These are phyloP conservation scores for Tricholoma sp. DNA, from an alignment of 768 basidiomycete species.

Conservation along the genomic window DNA sequence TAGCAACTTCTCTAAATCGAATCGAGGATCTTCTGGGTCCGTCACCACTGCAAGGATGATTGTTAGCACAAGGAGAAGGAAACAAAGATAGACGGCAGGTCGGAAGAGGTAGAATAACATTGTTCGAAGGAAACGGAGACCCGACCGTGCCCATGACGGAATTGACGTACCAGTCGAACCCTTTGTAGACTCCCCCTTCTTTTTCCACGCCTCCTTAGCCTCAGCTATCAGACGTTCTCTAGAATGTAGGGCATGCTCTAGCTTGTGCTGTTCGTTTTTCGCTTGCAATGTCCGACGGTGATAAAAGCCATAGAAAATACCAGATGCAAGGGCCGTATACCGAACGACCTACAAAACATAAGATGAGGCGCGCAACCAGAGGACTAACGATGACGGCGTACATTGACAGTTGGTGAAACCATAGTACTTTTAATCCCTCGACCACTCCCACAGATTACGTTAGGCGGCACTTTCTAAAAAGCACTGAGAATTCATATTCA, in stretches of 20 bases:
- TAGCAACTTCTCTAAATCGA: slow-evolving; percentile 91
- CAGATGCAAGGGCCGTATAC: slow-evolving; percentile 84
- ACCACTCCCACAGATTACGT: slow-evolving; percentile 23
- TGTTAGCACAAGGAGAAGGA: slow-evolving; percentile 9
- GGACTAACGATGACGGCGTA: slow-evolving; percentile 31
- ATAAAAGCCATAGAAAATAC: slow-evolving; percentile 87
- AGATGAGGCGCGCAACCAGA: not conserved
- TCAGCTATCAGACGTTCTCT: slow-evolving; percentile 75
- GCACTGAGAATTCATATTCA: not conserved
- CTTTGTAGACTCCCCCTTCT: slow-evolving; percentile 57
- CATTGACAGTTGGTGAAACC: slow-evolving; percentile 75
- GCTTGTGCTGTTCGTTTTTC: slow-evolving; percentile 71
- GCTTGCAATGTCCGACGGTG: slow-evolving; percentile 89
- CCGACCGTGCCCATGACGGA: slow-evolving; percentile 3
- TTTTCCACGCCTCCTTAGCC: slow-evolving; percentile 88
- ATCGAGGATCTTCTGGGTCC: slow-evolving; percentile 91
- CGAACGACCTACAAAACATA: slow-evolving; percentile 72
- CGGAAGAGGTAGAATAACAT: not conserved
- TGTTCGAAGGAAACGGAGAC: not conserved
- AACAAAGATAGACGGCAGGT: slow-evolving; percentile 1
- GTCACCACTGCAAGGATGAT: slow-evolving; percentile 61
- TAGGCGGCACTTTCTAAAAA: slow-evolving; percentile 16
- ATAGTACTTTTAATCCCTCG: slow-evolving; percentile 34
- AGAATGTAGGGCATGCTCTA: slow-evolving; percentile 66
- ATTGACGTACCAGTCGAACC: slow-evolving; percentile 49